These are phyloP conservation scores for Phaeosphaeriaceae sp. DNA, from an alignment of 2,329 filamentous ascomycete genomes.

Conservation along the genomic window DNA sequence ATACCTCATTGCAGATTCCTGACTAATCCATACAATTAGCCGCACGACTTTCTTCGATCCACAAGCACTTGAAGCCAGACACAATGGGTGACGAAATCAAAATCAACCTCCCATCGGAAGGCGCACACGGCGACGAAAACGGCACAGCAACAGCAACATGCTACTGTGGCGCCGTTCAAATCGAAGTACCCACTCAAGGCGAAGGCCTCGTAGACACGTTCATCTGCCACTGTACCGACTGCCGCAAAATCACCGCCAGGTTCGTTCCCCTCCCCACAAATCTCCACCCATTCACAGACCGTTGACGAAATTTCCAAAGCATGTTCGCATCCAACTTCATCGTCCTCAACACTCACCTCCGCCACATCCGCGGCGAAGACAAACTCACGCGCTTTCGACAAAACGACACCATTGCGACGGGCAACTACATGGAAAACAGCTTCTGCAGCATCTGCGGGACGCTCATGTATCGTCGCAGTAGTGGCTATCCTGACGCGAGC, in stretches of 20 bases:
- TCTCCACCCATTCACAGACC: not conserved
- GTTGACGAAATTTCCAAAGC: too few species aligned
- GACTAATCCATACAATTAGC: not conserved
- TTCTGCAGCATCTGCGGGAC: constrained; percentile 69
- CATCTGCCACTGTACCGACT: constrained; percentile 68
- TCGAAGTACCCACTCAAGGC: constrained; percentile 22
- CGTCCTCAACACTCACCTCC: constrained; percentile 56
- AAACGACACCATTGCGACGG: constrained; percentile 43
- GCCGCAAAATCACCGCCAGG: constrained; percentile 46
- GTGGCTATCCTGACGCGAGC: constrained; percentile 8
- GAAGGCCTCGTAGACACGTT: constrained; percentile 59
- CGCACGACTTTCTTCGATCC: not conserved
- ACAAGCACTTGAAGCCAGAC: not conserved
- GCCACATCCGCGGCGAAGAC: constrained; percentile 60
- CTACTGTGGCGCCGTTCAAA: constrained; percentile 40
- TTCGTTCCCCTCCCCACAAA: not conserved
- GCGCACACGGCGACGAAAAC: constrained; percentile 14
- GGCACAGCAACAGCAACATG: constrained; percentile 40
- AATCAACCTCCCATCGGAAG: constrained; percentile 3
- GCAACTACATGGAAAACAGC: constrained; percentile 64
- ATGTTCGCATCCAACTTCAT: constrained; percentile 68
- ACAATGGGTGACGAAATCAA: constrained; percentile 8
- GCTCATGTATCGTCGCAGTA: constrained; percentile 63
- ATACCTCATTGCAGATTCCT: not conserved
- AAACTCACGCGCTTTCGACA: constrained; percentile 59